A percentile compares a stretch with the other conserved stretches of the same genome.
phyloP scores from a whole-genome alignment of 257 asterid species.

The Ballota nigra region DNA sequence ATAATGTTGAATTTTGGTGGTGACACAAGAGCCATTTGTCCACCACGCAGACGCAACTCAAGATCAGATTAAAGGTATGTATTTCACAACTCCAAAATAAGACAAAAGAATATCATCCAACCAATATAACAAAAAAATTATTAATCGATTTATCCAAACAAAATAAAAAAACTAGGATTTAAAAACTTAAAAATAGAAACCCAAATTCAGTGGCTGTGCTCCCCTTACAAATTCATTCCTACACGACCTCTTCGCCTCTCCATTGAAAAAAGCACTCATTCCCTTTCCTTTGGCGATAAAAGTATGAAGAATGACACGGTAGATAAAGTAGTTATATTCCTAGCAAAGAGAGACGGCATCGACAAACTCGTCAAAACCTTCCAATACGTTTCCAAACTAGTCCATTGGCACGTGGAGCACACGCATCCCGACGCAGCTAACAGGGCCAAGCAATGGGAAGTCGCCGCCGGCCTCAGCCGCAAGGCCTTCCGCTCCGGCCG shows the following conservation, averaged over 20 bases:
- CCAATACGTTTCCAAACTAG: constrained; percentile 81
- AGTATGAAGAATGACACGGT: constrained; percentile 52
- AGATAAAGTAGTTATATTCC: constrained; percentile 77
- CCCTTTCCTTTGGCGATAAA: constrained; percentile 23
- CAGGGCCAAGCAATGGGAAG: constrained; percentile 86
- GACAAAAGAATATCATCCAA: constrained; percentile 43
- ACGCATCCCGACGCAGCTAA: constrained; percentile 52
- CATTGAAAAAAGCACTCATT: background rate
- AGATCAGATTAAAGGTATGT: background rate
- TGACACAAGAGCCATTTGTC: background rate
- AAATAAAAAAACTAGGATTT: background rate
- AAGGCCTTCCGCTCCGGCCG: constrained; percentile 90
- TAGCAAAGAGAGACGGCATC: constrained; percentile 91
- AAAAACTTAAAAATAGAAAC: background rate
- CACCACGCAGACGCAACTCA: background rate
- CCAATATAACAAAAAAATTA: constrained; percentile 23
- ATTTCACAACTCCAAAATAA: background rate
- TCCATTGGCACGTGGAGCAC: constrained; percentile 60
- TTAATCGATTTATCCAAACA: constrained; percentile 33
- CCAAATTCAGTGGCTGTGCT: constrained; percentile 39
- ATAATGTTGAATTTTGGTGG: background rate
- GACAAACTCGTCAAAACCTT: constrained; percentile 93
- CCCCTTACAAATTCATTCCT: background rate
- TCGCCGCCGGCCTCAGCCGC: constrained; percentile 84
- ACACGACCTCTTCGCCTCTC: background rate